Evolutionary conservation across 2,329 filamentous ascomycete species (phyloP).

Genomic region (Ceratocystiopsis sp.): DNA sequence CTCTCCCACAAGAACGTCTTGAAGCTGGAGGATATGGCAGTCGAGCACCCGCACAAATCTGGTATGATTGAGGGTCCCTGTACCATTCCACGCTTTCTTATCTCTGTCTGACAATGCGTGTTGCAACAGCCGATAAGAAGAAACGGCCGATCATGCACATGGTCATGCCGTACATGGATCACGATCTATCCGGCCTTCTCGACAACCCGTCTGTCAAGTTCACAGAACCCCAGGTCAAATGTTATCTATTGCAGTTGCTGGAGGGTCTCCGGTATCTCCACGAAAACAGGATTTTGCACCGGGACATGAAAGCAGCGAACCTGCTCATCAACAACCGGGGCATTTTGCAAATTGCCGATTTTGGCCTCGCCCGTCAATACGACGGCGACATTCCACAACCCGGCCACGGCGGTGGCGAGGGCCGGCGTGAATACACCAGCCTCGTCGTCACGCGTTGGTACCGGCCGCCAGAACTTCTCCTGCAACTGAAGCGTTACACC

Average conservation of each 20-base stretch:
- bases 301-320: constrained; percentile 98
- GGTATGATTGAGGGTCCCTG: constrained; percentile 21
- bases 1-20: constrained; percentile 84
- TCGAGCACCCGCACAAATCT: constrained; percentile 54
- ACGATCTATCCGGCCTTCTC: constrained; percentile 90
- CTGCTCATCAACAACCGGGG: constrained; percentile 89
- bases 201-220: constrained; percentile 87
- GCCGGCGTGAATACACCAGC: constrained; percentile 83
- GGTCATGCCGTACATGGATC: constrained; percentile 98
- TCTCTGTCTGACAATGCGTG: constrained; percentile 1
- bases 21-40: constrained; percentile 84
- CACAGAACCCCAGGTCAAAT: constrained; percentile 85
- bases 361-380: constrained; percentile 85
- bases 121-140: constrained; percentile 50
- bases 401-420: constrained; percentile 68
- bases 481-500: constrained; percentile 84
- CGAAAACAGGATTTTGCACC: constrained; percentile 75
- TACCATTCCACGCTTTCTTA: too few relatives aligned
- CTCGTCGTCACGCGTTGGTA: constrained; percentile 97
- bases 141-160: constrained; percentile 89
- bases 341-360: constrained; percentile 91
- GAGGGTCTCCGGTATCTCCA: constrained; percentile 84
- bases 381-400: constrained; percentile 65
- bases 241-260: constrained; percentile 87
- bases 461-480: constrained; percentile 75